A percentile compares a stretch with the other conserved stretches of the same genome.
These are phyloP conservation scores for Nakazawaea wickerhamii DNA, from an alignment of 805 yeast species.

Conservation along the genomic window DNA sequence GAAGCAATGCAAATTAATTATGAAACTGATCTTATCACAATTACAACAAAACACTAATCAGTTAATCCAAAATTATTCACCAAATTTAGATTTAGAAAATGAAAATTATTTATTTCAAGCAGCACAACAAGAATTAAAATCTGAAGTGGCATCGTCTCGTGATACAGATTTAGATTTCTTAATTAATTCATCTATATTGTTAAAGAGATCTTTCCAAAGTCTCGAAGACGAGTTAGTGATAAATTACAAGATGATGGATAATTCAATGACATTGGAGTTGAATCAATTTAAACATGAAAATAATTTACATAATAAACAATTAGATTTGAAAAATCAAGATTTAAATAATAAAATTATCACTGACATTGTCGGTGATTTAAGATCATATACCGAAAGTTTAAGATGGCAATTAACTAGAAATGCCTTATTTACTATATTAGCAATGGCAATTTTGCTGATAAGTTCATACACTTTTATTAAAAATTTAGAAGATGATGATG, in stretches of 20 bases:
- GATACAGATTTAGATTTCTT: slow-evolving; percentile 64
- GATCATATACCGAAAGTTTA: slow-evolving; percentile 80
- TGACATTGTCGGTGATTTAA: slow-evolving; percentile 72
- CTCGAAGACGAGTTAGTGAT: slow-evolving; percentile 67
- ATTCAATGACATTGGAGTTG: slow-evolving; percentile 68
- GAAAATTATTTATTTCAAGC: slow-evolving; percentile 87
- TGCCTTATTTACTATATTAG: slow-evolving; percentile 72
- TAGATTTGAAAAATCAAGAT: slow-evolving; percentile 71
- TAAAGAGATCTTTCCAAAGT: slow-evolving; percentile 68
- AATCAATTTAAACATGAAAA: slow-evolving; percentile 85
- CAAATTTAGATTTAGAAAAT: slow-evolving; percentile 70
- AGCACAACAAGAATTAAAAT: slow-evolving; percentile 80
- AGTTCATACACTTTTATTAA: slow-evolving; percentile 42
- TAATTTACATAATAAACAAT: slow-evolving; percentile 62
- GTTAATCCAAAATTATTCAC: slow-evolving; percentile 43
- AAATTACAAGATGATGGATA: slow-evolving; percentile 58
- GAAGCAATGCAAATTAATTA: slow-evolving; percentile 54
- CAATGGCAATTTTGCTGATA: slow-evolving; percentile 58
- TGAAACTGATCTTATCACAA: slow-evolving; percentile 35
- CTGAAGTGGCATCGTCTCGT: slow-evolving; percentile 70
- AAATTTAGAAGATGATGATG: slow-evolving; percentile 25
- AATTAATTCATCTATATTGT: slow-evolving; percentile 56
- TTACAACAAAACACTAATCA: slow-evolving; percentile 36
- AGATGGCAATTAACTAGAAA: slow-evolving; percentile 92
- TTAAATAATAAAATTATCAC: slow-evolving; percentile 80